These are phyloP conservation scores for Geotrichum fermentans DNA, from an alignment of 1,139 yeast genomes.

Conservation along the genomic window DNA sequence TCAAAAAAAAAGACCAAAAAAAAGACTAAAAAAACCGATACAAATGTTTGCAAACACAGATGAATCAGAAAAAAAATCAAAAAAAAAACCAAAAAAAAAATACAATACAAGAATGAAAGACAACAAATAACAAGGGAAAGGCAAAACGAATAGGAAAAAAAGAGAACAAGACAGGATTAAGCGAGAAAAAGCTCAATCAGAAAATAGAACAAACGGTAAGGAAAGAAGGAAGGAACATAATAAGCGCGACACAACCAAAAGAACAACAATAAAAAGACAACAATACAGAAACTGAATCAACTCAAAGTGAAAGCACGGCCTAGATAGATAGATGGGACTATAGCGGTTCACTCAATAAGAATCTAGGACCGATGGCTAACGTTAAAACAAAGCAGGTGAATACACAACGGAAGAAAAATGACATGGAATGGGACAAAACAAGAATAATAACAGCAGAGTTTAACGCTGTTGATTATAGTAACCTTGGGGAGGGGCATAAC, in stretches of 20 bases:
- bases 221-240: slow-evolving; percentile 13
- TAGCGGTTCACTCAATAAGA: too few relatives aligned
- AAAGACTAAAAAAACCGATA: too few relatives aligned
- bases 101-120: slow-evolving; percentile 4
- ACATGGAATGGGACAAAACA: too few relatives aligned
- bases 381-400: slow-evolving; percentile 3
- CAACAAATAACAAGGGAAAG: slow-evolving; percentile 6
- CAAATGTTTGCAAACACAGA: too few relatives aligned
- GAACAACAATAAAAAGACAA: slow-evolving; percentile 18
- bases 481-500: background rate
- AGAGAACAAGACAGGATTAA: slow-evolving; percentile 11
- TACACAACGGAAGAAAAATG: background rate
- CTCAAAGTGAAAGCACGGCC: too few relatives aligned
- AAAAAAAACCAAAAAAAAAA: background rate
- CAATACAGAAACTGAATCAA: too few relatives aligned
- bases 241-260: slow-evolving; percentile 16
- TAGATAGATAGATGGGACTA: too few relatives aligned
- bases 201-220: slow-evolving; percentile 7
- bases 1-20: background rate
- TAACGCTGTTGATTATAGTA: background rate
- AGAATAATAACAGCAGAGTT: background rate
- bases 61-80: too few relatives aligned
- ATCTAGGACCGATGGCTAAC: too few relatives aligned
- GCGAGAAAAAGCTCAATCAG: background rate
- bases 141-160: background rate